Base-by-base conservation (phyloP, 345 rosid genomes). In the Salix viminalis region DNA sequence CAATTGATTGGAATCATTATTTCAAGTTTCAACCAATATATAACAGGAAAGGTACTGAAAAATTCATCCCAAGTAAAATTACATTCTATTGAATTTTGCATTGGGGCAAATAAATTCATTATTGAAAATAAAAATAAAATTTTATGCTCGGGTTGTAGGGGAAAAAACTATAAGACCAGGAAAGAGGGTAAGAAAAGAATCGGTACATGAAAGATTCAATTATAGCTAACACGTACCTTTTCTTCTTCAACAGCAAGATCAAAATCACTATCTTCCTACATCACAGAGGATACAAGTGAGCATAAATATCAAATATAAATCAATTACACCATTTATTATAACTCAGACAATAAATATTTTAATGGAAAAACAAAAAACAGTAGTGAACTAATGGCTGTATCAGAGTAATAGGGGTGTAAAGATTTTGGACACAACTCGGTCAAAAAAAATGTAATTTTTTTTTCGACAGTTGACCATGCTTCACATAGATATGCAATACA, bases 201-300 rank as follows among this genome's bases (percentile, higher is more conserved):
- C 11, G 37, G 34, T 24, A 23, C 44, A 16, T n/a, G 28, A 18
- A n/a, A 34, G 21, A 28, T 6, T 16, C 61, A 77, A 42, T 41
- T 52, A 39, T 13, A n/a, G 78, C 77, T 72, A 78, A 69, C 70
- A 26, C 80, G 71, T 83, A 96, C 97, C 92, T 92, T 91, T 65
- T 93, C 99, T 67, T 93, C 98, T 69, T 87, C 96, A 37, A 81
- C 78, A 80, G 88, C 86, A 68, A 89, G 80, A 86, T 87, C 76
- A 84, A 90, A 96, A 80, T 93, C 99, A 44, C 88, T 90, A 91
- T 96, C 99, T 83, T 92, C 99, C 99, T 93, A 87, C 88, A 91
- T 69, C 67, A 76, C 13, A 73, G 44, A 69, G 79, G 78, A 76
- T 36, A 82, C 68, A 72, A 78, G 24, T 15, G 73, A 54, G n/a